A percentile compares a stretch with the other conserved stretches of the same genome.
Evolutionary conservation across 1,139 yeast genomes (phyloP).

Genomic region (Candida albicans): DNA sequence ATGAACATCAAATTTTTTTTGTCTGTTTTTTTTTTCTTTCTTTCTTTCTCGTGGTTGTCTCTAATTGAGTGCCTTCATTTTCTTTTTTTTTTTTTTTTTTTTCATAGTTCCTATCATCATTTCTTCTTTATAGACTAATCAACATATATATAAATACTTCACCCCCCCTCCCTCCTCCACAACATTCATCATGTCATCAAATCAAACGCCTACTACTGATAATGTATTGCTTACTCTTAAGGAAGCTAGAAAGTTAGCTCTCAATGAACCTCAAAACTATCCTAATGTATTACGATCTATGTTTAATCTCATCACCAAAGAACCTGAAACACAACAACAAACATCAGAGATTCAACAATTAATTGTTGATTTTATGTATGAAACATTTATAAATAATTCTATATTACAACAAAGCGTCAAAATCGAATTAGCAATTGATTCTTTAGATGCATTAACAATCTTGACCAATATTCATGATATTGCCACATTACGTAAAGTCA

Average conservation of each 20-base stretch:
- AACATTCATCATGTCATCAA: not conserved
- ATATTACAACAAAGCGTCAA: conserved; percentile 30
- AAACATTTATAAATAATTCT: conserved; percentile 37
- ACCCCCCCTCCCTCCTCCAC: no score
- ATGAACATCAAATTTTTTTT: no score
- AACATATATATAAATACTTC: no score
- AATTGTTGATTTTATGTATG: conserved; percentile 35
- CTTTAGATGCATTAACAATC: conserved; percentile 34
- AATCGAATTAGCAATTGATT: conserved; percentile 44
- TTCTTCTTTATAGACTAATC: no score
- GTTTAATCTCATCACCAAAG: not conserved
- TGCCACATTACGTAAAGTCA: conserved; percentile 30
- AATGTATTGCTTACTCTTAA: not conserved
- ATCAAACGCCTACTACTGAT: not conserved
- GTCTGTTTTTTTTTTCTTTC: no score
- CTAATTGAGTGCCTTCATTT: no score
- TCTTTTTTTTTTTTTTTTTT: no score
- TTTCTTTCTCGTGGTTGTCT: no score
- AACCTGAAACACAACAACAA: conserved; percentile 1
- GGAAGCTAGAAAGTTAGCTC: not conserved
- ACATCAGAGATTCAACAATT: not conserved
- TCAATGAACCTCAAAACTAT: not conserved
- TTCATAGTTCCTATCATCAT: no score
- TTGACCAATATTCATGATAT: conserved; percentile 27
- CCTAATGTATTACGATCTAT: not conserved